Evolutionary conservation across 225 moss, liverwort and hornwort genomes (phyloP).

Genomic region (Bryoerythrophyllum caledonicum): DNA sequence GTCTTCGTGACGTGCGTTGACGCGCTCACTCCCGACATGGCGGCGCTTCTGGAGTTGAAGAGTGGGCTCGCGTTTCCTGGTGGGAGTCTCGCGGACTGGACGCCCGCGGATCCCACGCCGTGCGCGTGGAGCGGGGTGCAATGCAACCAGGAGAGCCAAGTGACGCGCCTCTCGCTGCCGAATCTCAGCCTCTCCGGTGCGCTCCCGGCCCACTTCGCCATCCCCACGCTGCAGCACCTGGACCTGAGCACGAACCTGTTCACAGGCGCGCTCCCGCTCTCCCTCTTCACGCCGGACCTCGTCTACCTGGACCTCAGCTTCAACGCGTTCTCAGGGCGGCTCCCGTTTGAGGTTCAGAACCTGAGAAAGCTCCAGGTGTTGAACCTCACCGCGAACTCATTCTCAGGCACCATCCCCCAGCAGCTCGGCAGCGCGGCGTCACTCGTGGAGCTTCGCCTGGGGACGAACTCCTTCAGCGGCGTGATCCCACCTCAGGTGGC

Average conservation of each 20-base stretch:
- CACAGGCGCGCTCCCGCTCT: constrained; percentile 46
- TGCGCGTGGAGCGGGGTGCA: constrained; percentile 68
- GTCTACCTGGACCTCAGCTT: constrained; percentile 65
- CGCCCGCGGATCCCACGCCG: constrained; percentile 13
- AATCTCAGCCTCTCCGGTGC: constrained; percentile 34
- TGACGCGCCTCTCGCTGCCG: constrained; percentile 43
- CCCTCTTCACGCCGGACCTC: constrained; percentile 38
- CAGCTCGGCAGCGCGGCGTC: constrained; percentile 49
- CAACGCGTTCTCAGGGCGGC: constrained; percentile 37
- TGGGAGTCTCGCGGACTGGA: constrained; percentile 24
- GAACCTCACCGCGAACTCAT: constrained; percentile 57
- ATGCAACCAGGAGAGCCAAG: constrained; percentile 40
- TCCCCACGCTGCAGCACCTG: constrained; percentile 53
- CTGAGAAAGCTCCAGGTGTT: constrained; percentile 49
- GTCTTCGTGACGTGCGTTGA: neutral
- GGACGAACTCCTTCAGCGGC: constrained; percentile 50
- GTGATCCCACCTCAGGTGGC: constrained; percentile 50
- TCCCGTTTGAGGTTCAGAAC: constrained; percentile 49
- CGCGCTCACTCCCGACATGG: constrained; percentile 29
- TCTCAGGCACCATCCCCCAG: constrained; percentile 60
- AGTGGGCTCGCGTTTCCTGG: constrained; percentile 16
- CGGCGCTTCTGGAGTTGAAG: constrained; percentile 63
- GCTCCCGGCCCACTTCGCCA: constrained; percentile 39
- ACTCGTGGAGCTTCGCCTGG: constrained; percentile 51
- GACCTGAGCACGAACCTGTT: constrained; percentile 55